Evolutionary conservation across 331 rosid species (phyloP).

Genomic region (Pyrus hybrid): DNA sequence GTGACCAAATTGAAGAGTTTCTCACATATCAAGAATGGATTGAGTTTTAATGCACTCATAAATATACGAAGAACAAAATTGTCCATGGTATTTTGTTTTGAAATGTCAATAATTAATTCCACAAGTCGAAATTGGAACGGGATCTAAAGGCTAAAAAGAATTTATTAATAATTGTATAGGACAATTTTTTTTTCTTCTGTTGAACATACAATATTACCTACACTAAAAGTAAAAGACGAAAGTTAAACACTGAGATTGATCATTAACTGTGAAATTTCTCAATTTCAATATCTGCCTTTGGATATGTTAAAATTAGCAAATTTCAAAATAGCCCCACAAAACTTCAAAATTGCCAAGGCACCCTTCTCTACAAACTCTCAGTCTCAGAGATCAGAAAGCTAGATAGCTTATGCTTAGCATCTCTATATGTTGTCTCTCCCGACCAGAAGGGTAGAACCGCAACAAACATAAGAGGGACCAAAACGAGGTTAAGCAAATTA

Average conservation of each 20-base stretch:
- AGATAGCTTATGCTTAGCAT: neutral
- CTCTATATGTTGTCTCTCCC: constrained; percentile 22
- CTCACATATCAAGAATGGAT: no score
- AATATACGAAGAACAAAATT: no score
- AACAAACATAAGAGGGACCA: neutral
- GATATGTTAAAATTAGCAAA: neutral
- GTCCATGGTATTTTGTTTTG: no score
- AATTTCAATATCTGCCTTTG: neutral
- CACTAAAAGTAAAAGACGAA: neutral
- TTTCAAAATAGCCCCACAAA: constrained; percentile 23
- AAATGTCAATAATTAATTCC: no score
- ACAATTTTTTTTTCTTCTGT: no score
- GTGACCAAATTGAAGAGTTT: no score
- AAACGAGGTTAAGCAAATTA: neutral
- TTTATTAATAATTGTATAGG: no score
- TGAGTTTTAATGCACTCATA: no score
- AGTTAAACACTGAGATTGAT: neutral
- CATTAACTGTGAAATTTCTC: neutral
- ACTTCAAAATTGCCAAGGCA: constrained; percentile 16
- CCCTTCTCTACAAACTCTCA: constrained; percentile 24
- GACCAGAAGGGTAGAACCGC: constrained; percentile 26
- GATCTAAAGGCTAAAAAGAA: no score
- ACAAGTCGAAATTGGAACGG: no score
- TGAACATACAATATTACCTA: no score
- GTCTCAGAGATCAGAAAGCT: constrained; percentile 1